Conservation (phyloP, 805 yeast genomes). For the Starmera amethionina region DNA sequence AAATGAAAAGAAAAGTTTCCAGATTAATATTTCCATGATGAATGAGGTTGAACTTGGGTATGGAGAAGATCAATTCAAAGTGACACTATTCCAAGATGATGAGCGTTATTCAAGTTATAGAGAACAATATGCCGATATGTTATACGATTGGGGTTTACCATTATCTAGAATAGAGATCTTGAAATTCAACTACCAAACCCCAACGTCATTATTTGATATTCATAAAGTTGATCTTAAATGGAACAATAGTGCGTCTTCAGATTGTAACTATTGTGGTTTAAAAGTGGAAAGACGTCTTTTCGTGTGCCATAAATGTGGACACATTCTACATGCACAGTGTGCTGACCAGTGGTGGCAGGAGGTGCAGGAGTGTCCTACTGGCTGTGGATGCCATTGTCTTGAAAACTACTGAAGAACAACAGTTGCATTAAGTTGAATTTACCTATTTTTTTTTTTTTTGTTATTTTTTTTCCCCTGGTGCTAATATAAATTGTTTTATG, state of each 20-base stretch:
- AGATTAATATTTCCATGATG: constrained; percentile 36
- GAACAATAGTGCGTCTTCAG: constrained; percentile 21
- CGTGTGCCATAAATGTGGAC: constrained; percentile 68
- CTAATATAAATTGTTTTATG: too few relatives aligned
- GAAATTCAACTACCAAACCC: constrained; percentile 46
- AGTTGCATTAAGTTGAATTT: too few relatives aligned
- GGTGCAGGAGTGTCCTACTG: constrained; percentile 60
- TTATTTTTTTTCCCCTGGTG: too few relatives aligned
- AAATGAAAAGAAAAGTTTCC: constrained; percentile 8
- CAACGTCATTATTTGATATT: constrained; percentile 17
- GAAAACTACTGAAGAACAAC: constrained; percentile 7
- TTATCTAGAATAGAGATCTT: constrained; percentile 70
- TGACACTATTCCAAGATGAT: constrained; percentile 25
- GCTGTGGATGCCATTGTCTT: constrained; percentile 75
- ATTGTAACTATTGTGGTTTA: constrained; percentile 61
- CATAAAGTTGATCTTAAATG: constrained; percentile 22
- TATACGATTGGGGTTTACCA: constrained; percentile 78
- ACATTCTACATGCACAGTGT: constrained; percentile 69
- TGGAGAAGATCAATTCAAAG: constrained; percentile 27
- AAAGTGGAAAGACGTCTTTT: constrained; percentile 50
- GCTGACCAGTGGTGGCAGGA: constrained; percentile 72
- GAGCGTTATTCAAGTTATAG: constrained; percentile 32
- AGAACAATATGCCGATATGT: constrained; percentile 64
- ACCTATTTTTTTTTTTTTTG: too few relatives aligned
- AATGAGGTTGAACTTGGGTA: constrained; percentile 26